A percentile compares a stretch with the other conserved stretches of the same genome.
These are phyloP conservation scores for Cyclotella sp. DNA, from an alignment of 108 stramenopile species.

Conservation along the genomic window DNA sequence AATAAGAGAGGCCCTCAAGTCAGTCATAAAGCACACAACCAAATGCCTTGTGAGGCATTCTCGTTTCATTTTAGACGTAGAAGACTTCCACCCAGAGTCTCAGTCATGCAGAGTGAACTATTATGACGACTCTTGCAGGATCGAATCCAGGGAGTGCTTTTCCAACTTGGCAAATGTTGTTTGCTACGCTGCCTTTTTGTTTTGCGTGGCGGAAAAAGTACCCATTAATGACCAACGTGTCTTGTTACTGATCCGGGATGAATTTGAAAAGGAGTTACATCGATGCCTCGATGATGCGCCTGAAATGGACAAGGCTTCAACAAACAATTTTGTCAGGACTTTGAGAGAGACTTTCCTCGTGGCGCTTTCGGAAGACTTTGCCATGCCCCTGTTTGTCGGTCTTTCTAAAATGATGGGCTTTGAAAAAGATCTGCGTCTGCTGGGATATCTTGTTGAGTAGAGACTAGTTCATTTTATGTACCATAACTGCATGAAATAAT, in stretches of 20 bases:
- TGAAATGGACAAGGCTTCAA: constrained; percentile 25
- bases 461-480: too few species aligned
- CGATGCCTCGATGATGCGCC: constrained; percentile 33
- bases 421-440: constrained; percentile 10
- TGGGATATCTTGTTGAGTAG: constrained; percentile 11
- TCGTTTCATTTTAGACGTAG: constrained; percentile 35
- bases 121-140: constrained; percentile 37
- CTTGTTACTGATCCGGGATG: constrained; percentile 35
- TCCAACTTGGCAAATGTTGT: constrained; percentile 37
- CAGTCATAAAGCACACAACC: constrained; percentile 29
- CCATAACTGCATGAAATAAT: too few species aligned
- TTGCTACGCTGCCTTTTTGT: constrained; percentile 48
- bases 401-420: constrained; percentile 31
- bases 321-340: constrained; percentile 22
- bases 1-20: constrained; percentile 42
- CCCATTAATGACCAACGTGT: constrained; percentile 13
- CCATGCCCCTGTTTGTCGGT: constrained; percentile 18
- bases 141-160: constrained; percentile 42
- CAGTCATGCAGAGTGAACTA: neutral
- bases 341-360: constrained; percentile 26
- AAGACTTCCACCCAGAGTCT: constrained; percentile 13
- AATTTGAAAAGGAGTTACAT: constrained; percentile 35
- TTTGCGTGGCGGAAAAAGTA: constrained; percentile 36
- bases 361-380: constrained; percentile 43
- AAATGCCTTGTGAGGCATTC: constrained; percentile 43